A percentile compares a stretch with the other conserved stretches of the same genome.
Evolutionary conservation across 257 asterid genomes (phyloP).

Genomic region (Osmanthus fragrans): DNA sequence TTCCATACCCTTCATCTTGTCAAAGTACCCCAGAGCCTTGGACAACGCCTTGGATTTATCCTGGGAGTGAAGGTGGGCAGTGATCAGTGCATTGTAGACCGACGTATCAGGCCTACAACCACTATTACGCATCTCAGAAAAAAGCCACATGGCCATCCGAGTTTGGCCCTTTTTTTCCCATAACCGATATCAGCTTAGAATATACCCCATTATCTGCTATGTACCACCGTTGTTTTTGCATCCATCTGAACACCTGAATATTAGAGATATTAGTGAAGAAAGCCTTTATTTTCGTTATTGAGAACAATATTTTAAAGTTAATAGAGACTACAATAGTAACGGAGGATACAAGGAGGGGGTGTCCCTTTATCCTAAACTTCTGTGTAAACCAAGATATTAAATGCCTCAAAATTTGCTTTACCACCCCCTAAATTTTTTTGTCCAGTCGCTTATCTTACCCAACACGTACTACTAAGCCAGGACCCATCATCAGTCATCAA

Average conservation of each 20-base stretch:
- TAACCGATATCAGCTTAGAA: slow-evolving; percentile 86
- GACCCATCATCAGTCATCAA: not conserved
- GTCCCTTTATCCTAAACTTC: not conserved
- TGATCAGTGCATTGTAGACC: slow-evolving; percentile 83
- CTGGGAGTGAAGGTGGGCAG: slow-evolving; percentile 87
- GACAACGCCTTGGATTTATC: slow-evolving; percentile 81
- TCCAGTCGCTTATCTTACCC: not conserved
- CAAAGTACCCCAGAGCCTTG: slow-evolving; percentile 75
- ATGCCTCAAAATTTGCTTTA: not conserved
- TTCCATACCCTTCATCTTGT: slow-evolving; percentile 89
- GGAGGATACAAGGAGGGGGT: not conserved
- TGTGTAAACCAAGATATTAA: not conserved
- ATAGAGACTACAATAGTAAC: not conserved
- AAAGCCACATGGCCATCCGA: slow-evolving; percentile 98
- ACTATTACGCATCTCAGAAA: slow-evolving; percentile 96
- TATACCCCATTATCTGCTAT: slow-evolving; percentile 93
- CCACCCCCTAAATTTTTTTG: not conserved
- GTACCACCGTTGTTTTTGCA: slow-evolving; percentile 97
- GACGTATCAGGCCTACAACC: slow-evolving; percentile 95
- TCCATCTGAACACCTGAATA: slow-evolving; percentile 89
- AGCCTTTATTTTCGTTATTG: not conserved
- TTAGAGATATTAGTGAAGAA: slow-evolving; percentile 17
- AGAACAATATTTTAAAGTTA: not conserved
- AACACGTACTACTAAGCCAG: not conserved
- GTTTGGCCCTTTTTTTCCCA: slow-evolving; percentile 97